Evolutionary conservation across 257 asterid species (phyloP), one percentile per base, ranked within the genome.

Genomic region (Salvia miltiorrhiza): DNA sequence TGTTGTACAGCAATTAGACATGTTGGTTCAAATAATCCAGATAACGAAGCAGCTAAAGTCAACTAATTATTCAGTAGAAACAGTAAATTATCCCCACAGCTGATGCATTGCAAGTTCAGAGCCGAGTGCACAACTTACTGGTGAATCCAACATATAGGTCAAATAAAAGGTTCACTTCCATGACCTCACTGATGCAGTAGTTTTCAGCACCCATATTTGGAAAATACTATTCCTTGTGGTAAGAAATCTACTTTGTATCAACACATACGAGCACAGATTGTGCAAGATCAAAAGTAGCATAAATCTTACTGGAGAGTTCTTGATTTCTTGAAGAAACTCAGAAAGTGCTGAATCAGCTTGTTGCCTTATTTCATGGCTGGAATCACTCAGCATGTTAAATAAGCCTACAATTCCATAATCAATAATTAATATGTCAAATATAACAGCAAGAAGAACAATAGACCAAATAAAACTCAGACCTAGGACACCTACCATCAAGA

Each of bases 291-390:
- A 65, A 35, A 39, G 39, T 30, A 10, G 69, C 33, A 73, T 57
- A 69, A 71, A 60, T 69, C 97, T 90, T 92, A 95, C 98, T 71
- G 99, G 99, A 74, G 99, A 95, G 81, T 87, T 92, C 78, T 95
- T 89, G 67, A 95, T 95, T 86, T 95, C 99, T 87, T 89, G 98
- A 73, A 95, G 97, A 87, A 95, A 92, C 69, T 95, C 99, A 50
- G 96, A 85, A 78, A 95, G 99, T 28, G 99, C 99, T 13, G 98
- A 95, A 92, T 95, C 99, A 72, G 98, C 98, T 86, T 95, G 99
- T 70, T 95, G 99, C 78, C 99, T 85, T 85, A 92, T 95, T 79
- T 95, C 98, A 69, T 86, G 98, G 84, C 99, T 95, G 67, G 88
- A 74, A 85, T 95, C 99, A 64, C 99, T 95, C 57, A 95, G 86